phyloP scores from a whole-genome alignment of 2,329 filamentous ascomycete genomes.

The Trichoderma harzianum region DNA sequence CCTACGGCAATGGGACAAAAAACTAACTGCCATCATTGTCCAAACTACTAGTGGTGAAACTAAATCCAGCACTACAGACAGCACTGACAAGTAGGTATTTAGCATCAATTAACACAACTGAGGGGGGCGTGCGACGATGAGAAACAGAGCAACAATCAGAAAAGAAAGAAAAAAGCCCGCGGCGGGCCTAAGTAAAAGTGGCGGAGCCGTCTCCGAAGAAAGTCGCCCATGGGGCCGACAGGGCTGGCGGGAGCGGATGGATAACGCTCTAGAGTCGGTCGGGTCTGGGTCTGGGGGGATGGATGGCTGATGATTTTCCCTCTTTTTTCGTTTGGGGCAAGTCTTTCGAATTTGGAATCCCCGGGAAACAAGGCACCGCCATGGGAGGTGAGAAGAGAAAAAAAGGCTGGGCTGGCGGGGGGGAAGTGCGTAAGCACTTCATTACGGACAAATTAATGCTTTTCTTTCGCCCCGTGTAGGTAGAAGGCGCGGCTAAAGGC shows the following conservation, averaged over 20 bases:
- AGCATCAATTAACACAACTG: background rate
- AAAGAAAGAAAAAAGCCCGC: background rate
- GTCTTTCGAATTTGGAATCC: background rate
- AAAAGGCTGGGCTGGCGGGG: background rate
- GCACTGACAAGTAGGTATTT: background rate
- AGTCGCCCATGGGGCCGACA: background rate
- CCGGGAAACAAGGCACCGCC: background rate
- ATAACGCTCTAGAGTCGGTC: background rate
- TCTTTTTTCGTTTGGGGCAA: background rate
- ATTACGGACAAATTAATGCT: constrained; percentile 1
- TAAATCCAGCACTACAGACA: background rate
- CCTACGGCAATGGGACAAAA: background rate
- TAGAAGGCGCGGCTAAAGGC: constrained; percentile 7
- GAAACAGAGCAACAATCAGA: background rate
- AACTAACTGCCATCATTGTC: background rate
- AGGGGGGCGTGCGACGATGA: background rate
- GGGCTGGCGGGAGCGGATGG: background rate
- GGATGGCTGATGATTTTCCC: background rate
- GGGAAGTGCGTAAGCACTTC: constrained; percentile 2
- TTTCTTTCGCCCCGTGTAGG: background rate
- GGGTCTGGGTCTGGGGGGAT: background rate
- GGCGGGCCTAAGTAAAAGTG: background rate
- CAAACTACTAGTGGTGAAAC: background rate
- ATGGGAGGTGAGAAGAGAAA: background rate
- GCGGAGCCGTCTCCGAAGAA: background rate